Percentiles rank a stretch among this genome's conserved stretches.
Conservation (phyloP, 176 grass and related monocot genomes). For the Areca catechu region DNA sequence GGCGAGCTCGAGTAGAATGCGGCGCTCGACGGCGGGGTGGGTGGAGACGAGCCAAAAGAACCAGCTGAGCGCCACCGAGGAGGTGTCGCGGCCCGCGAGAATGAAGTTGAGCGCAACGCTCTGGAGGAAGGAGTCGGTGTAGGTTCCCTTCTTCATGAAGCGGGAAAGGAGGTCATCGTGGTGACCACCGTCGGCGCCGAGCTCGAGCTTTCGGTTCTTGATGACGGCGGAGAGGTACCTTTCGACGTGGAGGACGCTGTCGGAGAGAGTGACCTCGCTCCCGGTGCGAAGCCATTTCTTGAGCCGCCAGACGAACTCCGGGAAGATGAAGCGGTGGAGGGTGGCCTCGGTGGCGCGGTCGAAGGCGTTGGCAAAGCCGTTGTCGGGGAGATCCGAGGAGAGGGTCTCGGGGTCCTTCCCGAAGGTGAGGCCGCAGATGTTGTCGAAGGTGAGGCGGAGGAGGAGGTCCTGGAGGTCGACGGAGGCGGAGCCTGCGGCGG, state of each 20-base stretch:
- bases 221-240: slow-evolving; percentile 74
- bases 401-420: slow-evolving; percentile 93
- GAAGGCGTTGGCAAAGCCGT: slow-evolving; percentile 74
- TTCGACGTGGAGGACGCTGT: slow-evolving; percentile 78
- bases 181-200: slow-evolving; percentile 24
- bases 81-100: slow-evolving; percentile 95
- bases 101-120: slow-evolving; percentile 98
- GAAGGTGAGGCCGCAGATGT: slow-evolving; percentile 89
- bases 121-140: slow-evolving; percentile 81
- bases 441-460: slow-evolving; percentile 89
- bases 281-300: slow-evolving; percentile 77
- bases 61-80: slow-evolving; percentile 90
- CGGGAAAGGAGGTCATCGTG: slow-evolving; percentile 96
- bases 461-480: slow-evolving; percentile 93
- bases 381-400: slow-evolving; percentile 56
- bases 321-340: slow-evolving; percentile 86
- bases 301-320: slow-evolving; percentile 71
- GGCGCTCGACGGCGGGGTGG: slow-evolving; percentile 50
- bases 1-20: slow-evolving; percentile 62
- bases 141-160: slow-evolving; percentile 89
- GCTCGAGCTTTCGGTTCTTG: slow-evolving; percentile 78
- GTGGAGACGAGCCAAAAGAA: slow-evolving; percentile 99
- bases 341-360: slow-evolving; percentile 91
- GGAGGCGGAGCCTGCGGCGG: not conserved
- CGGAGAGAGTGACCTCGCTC: slow-evolving; percentile 67